Evolutionary conservation across 306 rosid genomes (phyloP).

Genomic region (Luffa acutangula): DNA sequence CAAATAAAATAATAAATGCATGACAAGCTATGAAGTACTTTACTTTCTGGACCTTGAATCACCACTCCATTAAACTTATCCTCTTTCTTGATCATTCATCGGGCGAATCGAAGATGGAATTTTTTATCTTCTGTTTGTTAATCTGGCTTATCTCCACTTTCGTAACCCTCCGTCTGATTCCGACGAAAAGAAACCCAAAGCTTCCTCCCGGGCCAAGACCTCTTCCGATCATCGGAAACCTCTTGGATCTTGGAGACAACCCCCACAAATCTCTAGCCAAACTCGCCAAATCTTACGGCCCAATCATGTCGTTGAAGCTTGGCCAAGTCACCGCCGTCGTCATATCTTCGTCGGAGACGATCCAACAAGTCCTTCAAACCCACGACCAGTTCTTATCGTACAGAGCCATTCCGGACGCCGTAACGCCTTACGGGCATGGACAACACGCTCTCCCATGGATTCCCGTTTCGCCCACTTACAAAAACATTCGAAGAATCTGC

Average conservation of each 20-base stretch:
- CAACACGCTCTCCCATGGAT: constrained; percentile 21
- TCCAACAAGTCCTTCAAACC: constrained; percentile 29
- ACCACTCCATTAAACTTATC: too few species aligned
- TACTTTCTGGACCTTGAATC: too few species aligned
- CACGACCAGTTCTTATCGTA: constrained; percentile 30
- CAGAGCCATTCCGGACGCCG: constrained; percentile 27
- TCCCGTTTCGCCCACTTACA: constrained; percentile 25
- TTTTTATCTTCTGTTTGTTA: too few species aligned
- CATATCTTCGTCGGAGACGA: constrained; percentile 26
- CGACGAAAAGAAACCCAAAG: not conserved
- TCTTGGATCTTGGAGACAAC: constrained; percentile 34
- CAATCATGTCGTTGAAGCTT: constrained; percentile 35
- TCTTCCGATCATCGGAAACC: constrained; percentile 43
- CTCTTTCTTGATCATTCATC: not conserved
- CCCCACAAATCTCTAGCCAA: constrained; percentile 36
- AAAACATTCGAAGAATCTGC: constrained; percentile 27
- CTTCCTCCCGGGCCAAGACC: constrained; percentile 51
- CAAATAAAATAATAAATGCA: too few species aligned
- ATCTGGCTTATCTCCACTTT: not conserved
- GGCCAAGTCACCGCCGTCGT: constrained; percentile 40
- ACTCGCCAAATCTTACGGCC: constrained; percentile 29
- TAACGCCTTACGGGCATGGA: constrained; percentile 7
- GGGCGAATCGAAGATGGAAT: not conserved
- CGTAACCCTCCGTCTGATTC: not conserved
- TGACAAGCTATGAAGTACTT: too few species aligned